These are phyloP conservation scores for Aspergillus pseudoterreus DNA, from an alignment of 2,329 filamentous ascomycete genomes.

Conservation along the genomic window DNA sequence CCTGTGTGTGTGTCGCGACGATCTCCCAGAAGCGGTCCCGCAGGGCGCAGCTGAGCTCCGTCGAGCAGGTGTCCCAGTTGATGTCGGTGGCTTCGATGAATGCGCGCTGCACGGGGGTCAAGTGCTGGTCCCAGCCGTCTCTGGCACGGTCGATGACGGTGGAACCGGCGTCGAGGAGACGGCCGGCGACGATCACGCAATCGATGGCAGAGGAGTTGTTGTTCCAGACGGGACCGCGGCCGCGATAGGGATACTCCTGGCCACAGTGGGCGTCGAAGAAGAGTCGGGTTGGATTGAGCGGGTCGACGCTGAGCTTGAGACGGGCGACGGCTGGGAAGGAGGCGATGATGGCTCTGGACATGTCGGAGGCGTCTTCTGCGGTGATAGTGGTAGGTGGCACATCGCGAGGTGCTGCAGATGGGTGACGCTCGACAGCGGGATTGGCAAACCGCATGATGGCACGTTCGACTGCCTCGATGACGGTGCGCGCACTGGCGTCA, in stretches of 20 bases:
- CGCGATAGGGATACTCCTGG: slow-evolving; percentile 20
- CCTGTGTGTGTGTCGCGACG: not conserved
- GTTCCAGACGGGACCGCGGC: slow-evolving; percentile 28
- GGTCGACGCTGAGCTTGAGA: slow-evolving; percentile 15
- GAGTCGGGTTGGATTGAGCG: not conserved
- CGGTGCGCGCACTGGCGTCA: not conserved
- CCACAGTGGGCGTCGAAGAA: slow-evolving; percentile 18
- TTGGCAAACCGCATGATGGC: slow-evolving; percentile 26
- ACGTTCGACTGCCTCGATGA: slow-evolving; percentile 22
- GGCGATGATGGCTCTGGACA: slow-evolving; percentile 16
- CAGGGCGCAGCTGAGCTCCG: slow-evolving; percentile 7
- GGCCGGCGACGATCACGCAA: slow-evolving; percentile 32
- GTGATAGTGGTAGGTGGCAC: slow-evolving; percentile 6
- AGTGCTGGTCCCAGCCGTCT: slow-evolving; percentile 10
- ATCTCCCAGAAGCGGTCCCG: slow-evolving; percentile 19
- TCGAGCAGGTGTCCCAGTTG: slow-evolving; percentile 26
- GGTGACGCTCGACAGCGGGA: slow-evolving; percentile 27
- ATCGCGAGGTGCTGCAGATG: slow-evolving; percentile 13
- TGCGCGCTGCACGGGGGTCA: slow-evolving; percentile 17
- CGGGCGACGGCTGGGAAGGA: slow-evolving; percentile 11
- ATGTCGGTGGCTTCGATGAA: slow-evolving; percentile 27
- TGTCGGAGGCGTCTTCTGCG: slow-evolving; percentile 13
- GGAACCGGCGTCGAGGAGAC: slow-evolving; percentile 33
- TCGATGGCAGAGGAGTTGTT: slow-evolving; percentile 26
- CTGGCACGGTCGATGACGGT: slow-evolving; percentile 27